Base-by-base conservation (phyloP, 2,329 filamentous ascomycete genomes). In the Massarina eburnea region DNA sequence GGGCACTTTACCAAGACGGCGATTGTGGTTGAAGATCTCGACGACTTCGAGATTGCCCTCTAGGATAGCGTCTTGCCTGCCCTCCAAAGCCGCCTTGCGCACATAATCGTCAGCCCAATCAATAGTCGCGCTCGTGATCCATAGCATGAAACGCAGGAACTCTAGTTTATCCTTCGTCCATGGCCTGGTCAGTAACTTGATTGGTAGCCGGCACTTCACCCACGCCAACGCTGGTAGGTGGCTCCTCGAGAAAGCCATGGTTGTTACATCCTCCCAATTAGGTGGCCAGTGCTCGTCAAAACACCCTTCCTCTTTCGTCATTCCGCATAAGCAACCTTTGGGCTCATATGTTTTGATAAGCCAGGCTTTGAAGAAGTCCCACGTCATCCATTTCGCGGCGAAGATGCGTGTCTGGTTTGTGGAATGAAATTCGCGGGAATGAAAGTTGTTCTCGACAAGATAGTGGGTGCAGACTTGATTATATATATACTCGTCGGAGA, bases 11-110 rank as follows among this genome's bases (percentile, higher is more conserved):
- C 64, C 66, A 2, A 70, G 53, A 1, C 64, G 53, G 8, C 64
- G 53, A 26, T 66, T 64, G 27, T 67, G 59, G 27, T 67, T 66
- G 49, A 68, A 67, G 0, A 67, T 49, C 36, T 67, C 60, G 6
- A 70, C 64, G 4, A 55, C 66, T n/a, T 61, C 64, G 1, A 67
- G 52, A 21, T 63, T 66, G 1, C 40, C 35, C 17, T 62, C 53
- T 2, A 59, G 41, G 10, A 70, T 57, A 1, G 66, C 66, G 18
- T 60, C 52, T 8, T 41, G 49, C 33, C 55, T 57, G 0, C 61
- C 66, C n/a, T 58, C 34, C 0, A 53, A 24, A 7, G 52, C 53
- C 3, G 51, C 15, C 5, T 36, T 35, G 3, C 45, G 41, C 1
- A 43, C 45, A 3, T 59, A 48, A 2, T 41, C 8, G 41, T 64